These are phyloP conservation scores for Harringtonia aguacate DNA, from an alignment of 2,329 filamentous ascomycete genomes.

Conservation along the genomic window DNA sequence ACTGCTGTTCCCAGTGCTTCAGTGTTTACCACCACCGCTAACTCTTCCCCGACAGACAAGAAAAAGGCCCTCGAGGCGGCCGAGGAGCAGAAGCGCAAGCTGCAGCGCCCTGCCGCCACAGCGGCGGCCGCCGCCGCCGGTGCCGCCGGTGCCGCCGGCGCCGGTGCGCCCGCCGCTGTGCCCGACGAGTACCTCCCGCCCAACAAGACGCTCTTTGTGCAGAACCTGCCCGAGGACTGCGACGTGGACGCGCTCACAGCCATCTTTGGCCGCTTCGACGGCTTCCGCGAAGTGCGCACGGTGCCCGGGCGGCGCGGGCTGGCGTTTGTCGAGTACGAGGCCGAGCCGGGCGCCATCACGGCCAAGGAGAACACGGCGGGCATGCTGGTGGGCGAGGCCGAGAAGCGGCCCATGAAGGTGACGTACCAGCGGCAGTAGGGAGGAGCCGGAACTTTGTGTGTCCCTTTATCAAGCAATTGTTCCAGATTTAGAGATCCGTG, in stretches of 20 bases:
- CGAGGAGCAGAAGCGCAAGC: conserved; percentile 61
- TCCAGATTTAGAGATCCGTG: too few relatives aligned
- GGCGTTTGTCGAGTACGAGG: conserved; percentile 94
- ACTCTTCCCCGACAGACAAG: conserved; percentile 39
- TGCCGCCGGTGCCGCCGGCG: conserved; percentile 30
- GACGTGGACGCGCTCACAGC: conserved; percentile 67
- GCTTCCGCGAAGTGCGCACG: conserved; percentile 84
- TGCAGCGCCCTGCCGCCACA: conserved; percentile 5
- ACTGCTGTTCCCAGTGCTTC: background rate
- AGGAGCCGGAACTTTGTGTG: too few relatives aligned
- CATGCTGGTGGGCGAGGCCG: conserved; percentile 57
- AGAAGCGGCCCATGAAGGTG: conserved; percentile 69
- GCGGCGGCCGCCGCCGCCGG: conserved; percentile 2
- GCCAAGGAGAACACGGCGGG: conserved; percentile 91
- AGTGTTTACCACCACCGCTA: background rate
- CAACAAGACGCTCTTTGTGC: conserved; percentile 92
- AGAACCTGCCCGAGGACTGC: conserved; percentile 82
- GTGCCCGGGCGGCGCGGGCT: conserved; percentile 82
- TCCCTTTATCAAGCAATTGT: too few relatives aligned
- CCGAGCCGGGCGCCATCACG: conserved; percentile 76
- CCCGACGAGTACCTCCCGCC: conserved; percentile 97
- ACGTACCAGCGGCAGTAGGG: conserved; percentile 84
- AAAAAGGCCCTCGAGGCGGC: conserved; percentile 76
- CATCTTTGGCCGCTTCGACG: conserved; percentile 83
- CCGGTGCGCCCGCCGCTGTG: conserved; percentile 31